Conservation (phyloP, 768 basidiomycete species). For the Leccinum longicurvipes region DNA sequence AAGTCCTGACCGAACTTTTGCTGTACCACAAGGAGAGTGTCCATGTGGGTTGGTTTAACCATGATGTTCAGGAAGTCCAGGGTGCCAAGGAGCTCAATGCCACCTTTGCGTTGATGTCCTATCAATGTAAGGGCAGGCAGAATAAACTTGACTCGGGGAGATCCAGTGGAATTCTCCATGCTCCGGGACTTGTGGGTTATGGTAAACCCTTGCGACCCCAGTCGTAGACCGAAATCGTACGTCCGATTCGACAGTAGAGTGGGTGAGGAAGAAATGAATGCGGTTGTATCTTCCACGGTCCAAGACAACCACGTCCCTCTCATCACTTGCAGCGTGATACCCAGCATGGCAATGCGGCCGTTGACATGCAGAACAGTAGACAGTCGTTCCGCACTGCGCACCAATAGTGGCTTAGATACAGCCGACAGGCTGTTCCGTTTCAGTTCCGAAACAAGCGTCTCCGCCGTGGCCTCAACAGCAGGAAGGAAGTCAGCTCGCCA, state of each 20-base stretch:
- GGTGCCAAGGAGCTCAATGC: constrained; percentile 51
- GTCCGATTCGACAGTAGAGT: constrained; percentile 30
- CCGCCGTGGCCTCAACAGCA: constrained; percentile 63
- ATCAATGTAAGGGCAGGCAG: constrained; percentile 66
- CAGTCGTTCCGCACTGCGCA: constrained; percentile 9
- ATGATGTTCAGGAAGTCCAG: constrained; percentile 70
- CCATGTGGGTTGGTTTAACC: constrained; percentile 81
- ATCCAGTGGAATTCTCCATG: constrained; percentile 34
- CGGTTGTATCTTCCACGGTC: constrained; percentile 52
- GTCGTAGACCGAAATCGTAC: constrained; percentile 60
- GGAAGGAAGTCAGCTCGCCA: constrained; percentile 82
- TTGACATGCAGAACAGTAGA: constrained; percentile 45
- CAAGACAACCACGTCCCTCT: constrained; percentile 85
- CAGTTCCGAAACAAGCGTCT: constrained; percentile 63
- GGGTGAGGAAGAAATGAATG: constrained; percentile 43
- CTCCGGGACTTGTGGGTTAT: constrained; percentile 48
- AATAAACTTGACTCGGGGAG: constrained; percentile 54
- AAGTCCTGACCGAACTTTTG: constrained; percentile 90
- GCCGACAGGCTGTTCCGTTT: constrained; percentile 40
- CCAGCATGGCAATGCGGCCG: constrained; percentile 46
- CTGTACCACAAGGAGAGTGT: constrained; percentile 77
- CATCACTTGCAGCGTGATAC: constrained; percentile 76
- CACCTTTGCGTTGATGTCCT: constrained; percentile 49
- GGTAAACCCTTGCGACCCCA: constrained; percentile 57
- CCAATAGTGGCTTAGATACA: constrained; percentile 28